Evolutionary conservation across 352 stramenopile genomes (phyloP).

Genomic region (Phytophthora europaea): DNA sequence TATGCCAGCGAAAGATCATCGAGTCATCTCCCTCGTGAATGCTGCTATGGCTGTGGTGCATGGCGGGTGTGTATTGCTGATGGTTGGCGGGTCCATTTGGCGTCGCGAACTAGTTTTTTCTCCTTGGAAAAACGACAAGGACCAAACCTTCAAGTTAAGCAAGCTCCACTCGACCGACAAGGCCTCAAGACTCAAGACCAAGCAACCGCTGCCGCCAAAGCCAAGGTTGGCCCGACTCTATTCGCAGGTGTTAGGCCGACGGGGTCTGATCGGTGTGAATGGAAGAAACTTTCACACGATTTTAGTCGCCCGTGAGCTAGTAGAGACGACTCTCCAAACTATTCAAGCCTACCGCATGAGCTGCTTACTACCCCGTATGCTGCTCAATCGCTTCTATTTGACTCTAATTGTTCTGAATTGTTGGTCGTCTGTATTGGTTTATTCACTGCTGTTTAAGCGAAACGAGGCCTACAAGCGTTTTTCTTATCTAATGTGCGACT

Average conservation of each 20-base stretch:
- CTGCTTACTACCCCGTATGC: conserved; percentile 27
- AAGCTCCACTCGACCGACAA: conserved; percentile 3
- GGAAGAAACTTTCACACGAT: conserved; percentile 34
- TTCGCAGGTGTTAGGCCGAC: conserved; percentile 20
- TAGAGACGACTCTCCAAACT: conserved; percentile 35
- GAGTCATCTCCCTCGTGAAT: conserved; percentile 30
- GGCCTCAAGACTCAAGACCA: neutral
- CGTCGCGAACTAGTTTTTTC: conserved; percentile 23
- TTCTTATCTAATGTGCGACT: conserved; percentile 28
- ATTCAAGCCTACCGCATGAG: conserved; percentile 43
- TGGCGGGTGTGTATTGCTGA: conserved; percentile 18
- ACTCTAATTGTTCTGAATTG: conserved; percentile 40
- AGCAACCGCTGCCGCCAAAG: neutral
- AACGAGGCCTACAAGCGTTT: conserved; percentile 29
- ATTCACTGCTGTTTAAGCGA: conserved; percentile 23
- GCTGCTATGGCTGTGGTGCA: conserved; percentile 35
- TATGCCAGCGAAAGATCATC: conserved; percentile 24
- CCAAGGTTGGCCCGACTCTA: conserved; percentile 11
- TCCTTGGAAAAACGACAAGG: conserved; percentile 5
- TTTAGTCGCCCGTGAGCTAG: conserved; percentile 29
- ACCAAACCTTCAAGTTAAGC: neutral
- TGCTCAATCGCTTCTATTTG: conserved; percentile 45
- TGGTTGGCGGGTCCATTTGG: conserved; percentile 17
- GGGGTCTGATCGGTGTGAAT: conserved; percentile 28
- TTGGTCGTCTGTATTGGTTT: conserved; percentile 35